Evolutionary conservation across 768 basidiomycete genomes (phyloP), one percentile per base, ranked within the genome.

Genomic region (Panaeolus cyanescens): DNA sequence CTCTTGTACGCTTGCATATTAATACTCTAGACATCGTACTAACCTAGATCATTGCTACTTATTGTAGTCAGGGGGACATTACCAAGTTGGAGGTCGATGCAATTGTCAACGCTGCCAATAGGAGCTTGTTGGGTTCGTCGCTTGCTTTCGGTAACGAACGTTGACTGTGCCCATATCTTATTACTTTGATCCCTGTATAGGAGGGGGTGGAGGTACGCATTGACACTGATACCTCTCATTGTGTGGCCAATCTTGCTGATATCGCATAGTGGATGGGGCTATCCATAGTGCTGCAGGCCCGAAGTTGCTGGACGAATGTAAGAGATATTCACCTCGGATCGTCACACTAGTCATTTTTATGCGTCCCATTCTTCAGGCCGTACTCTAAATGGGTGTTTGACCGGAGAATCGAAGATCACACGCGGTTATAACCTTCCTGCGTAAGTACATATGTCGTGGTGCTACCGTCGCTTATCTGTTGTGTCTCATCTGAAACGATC

Each of bases 21-120:
- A 7, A 31, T 34, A 20, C 53, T 19, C 40, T 64, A 15, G 32
- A 31, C 25, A n/a, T 56, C 28, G 37, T 34, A 45, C 45, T 55
- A 33, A 55, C 45, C 42, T 55, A 61, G 42, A 42, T 58, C 34
- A 54, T 20, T 61, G 20, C 58, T 17, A 54, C 32, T 22, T 28
- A 32, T 58, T 45, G 37, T 67, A 93, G 92, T 67, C 86, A 90
- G 68, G 91, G 90, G 25, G 89, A 93, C 72, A 93, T 95, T 59
- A 93, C 92, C 2, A 76, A 78, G 59, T 70, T 94, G 20, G 79
- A 86, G 56, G 75, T 90, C 10, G 92, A 93, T 70, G 77, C 85
- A 0, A 88, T 94, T 59, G 92, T 94, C 30, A 94, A 93, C 67
- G 93, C 93, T 12, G 93, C 92, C 5, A 94, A 94, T 68, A 79